A percentile compares a stretch with the other conserved stretches of the same genome.
phyloP scores from a whole-genome alignment of 2,329 filamentous ascomycete species.

The Sphaerulina vaccinii region DNA sequence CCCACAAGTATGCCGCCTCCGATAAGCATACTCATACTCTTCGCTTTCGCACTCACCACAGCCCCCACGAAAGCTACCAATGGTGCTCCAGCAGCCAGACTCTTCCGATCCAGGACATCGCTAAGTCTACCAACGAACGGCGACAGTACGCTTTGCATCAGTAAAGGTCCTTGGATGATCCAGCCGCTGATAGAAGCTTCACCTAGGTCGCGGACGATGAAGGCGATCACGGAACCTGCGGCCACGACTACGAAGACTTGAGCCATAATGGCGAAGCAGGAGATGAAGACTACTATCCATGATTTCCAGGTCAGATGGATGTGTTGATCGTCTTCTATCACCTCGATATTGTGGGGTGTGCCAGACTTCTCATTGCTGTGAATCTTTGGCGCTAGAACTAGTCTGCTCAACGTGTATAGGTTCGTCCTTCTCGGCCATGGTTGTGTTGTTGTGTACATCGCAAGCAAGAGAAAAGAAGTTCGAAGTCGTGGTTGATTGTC shows the following conservation, averaged over 20 bases:
- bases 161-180: conserved; percentile 59
- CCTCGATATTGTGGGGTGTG: neutral
- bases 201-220: conserved; percentile 53
- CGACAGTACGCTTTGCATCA: conserved; percentile 58
- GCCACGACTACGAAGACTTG: conserved; percentile 58
- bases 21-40: conserved; percentile 56
- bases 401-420: neutral
- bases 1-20: conserved; percentile 60
- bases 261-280: conserved; percentile 54
- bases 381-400: neutral
- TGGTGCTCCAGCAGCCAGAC: conserved; percentile 53
- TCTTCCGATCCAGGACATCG: conserved; percentile 57
- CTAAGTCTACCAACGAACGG: conserved; percentile 58
- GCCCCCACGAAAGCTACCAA: conserved; percentile 54
- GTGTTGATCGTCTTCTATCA: conserved; percentile 35
- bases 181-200: conserved; percentile 53
- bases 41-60: conserved; percentile 56
- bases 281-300: conserved; percentile 52
- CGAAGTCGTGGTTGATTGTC: too few relatives aligned
- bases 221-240: conserved; percentile 56
- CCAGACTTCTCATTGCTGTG: too few relatives aligned
- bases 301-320: conserved; percentile 56
- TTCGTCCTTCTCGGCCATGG: conserved; percentile 5
- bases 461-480: too few relatives aligned
- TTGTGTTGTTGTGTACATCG: too few relatives aligned